Evolutionary conservation across 2,329 filamentous ascomycete species (phyloP).

Genomic region (Ophiostoma piceae): DNA sequence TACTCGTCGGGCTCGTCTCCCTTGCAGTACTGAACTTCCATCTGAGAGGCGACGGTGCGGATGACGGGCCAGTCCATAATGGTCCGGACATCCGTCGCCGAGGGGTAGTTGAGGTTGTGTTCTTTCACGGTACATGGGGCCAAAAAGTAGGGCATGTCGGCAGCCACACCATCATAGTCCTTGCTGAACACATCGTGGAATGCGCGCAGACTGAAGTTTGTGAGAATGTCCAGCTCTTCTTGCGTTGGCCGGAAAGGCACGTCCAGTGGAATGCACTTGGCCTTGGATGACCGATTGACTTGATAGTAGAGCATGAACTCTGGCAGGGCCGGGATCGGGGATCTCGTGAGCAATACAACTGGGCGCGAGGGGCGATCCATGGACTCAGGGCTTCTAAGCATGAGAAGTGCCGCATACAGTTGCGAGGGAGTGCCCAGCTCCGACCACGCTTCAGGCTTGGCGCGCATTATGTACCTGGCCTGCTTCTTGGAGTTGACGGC

Average conservation of each 20-base stretch:
- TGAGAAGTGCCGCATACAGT: constrained; percentile 59
- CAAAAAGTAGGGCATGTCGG: constrained; percentile 76
- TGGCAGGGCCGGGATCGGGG: constrained; percentile 58
- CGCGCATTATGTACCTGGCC: constrained; percentile 67
- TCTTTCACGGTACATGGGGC: constrained; percentile 47
- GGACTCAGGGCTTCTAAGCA: constrained; percentile 50
- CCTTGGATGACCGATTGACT: constrained; percentile 53
- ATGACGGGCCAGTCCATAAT: constrained; percentile 56
- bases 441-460: constrained; percentile 73
- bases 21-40: constrained; percentile 37
- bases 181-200: constrained; percentile 91
- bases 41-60: constrained; percentile 18
- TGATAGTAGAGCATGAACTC: constrained; percentile 68
- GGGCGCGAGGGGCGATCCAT: constrained; percentile 57
- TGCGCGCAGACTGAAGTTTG: constrained; percentile 65
- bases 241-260: constrained; percentile 41
- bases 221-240: constrained; percentile 49
- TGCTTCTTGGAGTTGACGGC: constrained; percentile 76
- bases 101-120: constrained; percentile 31
- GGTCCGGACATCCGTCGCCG: constrained; percentile 27
- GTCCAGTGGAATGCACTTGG: constrained; percentile 46
- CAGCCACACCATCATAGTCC: constrained; percentile 58
- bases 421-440: constrained; percentile 41
- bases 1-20: constrained; percentile 39
- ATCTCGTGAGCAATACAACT: constrained; percentile 66